Conservation (phyloP, 768 basidiomycete species). For the Lactarius evosmus region DNA sequence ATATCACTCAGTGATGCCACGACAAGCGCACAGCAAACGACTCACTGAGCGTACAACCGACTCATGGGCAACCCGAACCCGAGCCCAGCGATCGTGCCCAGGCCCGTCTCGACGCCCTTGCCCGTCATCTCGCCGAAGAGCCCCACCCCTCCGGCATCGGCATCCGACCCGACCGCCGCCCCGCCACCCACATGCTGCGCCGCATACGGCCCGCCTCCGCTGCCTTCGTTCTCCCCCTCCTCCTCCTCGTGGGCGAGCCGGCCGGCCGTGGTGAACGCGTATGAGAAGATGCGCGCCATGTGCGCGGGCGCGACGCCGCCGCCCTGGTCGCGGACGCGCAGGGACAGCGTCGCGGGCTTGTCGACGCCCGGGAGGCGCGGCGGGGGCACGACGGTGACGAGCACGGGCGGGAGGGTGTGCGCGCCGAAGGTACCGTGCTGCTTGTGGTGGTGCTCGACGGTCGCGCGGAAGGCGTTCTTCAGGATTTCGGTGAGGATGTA, state of each 20-base stretch:
- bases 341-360: constrained; percentile 55
- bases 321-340: constrained; percentile 82
- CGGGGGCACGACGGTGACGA: constrained; percentile 67
- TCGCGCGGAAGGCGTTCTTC: constrained; percentile 89
- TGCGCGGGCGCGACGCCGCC: constrained; percentile 76
- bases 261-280: constrained; percentile 87
- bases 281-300: constrained; percentile 81
- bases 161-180: constrained; percentile 51
- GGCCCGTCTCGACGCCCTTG: constrained; percentile 70
- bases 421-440: constrained; percentile 38
- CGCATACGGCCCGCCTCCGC: constrained; percentile 68
- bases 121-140: constrained; percentile 77
- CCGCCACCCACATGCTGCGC: constrained; percentile 74
- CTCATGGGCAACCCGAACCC: constrained; percentile 88
- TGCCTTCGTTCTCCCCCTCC: constrained; percentile 36
- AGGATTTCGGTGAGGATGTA: constrained; percentile 89
- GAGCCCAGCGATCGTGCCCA: constrained; percentile 88
- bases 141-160: constrained; percentile 41
- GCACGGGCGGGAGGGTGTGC: constrained; percentile 54
- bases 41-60: constrained; percentile 61
- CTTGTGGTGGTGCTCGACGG: constrained; percentile 68
- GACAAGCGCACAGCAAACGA: background rate
- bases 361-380: constrained; percentile 24
- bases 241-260: constrained; percentile 39
- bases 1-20: constrained; percentile 26